Percentiles rank a stretch among this genome's conserved stretches.
phyloP scores from a whole-genome alignment of 495 filamentous ascomycete genomes.

The Rhizodiscina lignyota region DNA sequence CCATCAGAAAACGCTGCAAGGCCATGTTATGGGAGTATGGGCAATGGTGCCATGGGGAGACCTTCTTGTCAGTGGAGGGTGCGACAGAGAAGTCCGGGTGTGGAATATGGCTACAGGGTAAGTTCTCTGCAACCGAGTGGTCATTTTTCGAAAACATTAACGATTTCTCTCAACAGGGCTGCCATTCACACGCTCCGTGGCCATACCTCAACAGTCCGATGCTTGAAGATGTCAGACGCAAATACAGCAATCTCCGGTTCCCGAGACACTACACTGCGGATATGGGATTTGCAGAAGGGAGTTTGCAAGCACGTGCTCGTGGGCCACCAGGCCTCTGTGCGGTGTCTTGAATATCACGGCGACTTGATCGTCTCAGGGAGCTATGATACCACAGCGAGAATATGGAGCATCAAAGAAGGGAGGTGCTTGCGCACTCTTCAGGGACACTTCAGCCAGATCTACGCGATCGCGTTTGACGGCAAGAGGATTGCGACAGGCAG shows the following conservation, averaged over 20 bases:
- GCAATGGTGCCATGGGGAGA: slow-evolving; percentile 99
- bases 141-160: slow-evolving; percentile 4
- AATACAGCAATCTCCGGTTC: slow-evolving; percentile 93
- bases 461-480: slow-evolving; percentile 94
- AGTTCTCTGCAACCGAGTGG: slow-evolving; percentile 14
- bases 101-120: slow-evolving; percentile 97
- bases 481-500: slow-evolving; percentile 88
- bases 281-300: slow-evolving; percentile 85
- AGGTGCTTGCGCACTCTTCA: slow-evolving; percentile 73
- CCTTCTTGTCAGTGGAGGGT: slow-evolving; percentile 86
- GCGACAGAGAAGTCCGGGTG: slow-evolving; percentile 89
- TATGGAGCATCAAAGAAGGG: slow-evolving; percentile 94
- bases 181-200: slow-evolving; percentile 76
- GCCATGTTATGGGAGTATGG: slow-evolving; percentile 98
- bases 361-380: slow-evolving; percentile 92
- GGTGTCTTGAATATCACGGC: slow-evolving; percentile 88
- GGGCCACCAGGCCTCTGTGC: slow-evolving; percentile 90
- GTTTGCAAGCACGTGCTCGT: slow-evolving; percentile 81
- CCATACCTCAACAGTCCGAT: slow-evolving; percentile 91
- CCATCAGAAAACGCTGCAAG: slow-evolving; percentile 73
- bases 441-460: slow-evolving; percentile 98
- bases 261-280: slow-evolving; percentile 78
- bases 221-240: slow-evolving; percentile 89
- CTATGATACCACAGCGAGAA: slow-evolving; percentile 90
- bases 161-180: slow-evolving; percentile 23